These are phyloP conservation scores for Diaporthe velutina DNA, from an alignment of 2,329 filamentous ascomycete genomes.

Conservation along the genomic window DNA sequence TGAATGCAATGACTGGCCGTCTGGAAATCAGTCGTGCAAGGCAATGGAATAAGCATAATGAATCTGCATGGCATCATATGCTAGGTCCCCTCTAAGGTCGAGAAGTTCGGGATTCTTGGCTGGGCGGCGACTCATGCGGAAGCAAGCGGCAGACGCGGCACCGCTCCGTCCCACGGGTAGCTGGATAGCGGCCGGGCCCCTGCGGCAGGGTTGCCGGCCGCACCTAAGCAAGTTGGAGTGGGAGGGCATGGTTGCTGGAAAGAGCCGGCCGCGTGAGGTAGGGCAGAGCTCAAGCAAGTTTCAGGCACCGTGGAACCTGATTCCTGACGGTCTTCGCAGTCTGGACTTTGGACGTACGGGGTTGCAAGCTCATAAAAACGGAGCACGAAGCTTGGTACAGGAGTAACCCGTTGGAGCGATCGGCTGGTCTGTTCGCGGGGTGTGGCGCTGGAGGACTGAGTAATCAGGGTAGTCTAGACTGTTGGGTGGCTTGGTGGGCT, in stretches of 20 bases:
- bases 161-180: neutral
- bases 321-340: neutral
- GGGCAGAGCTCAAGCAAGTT: neutral
- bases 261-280: too few species aligned
- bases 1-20: neutral
- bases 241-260: neutral
- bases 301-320: neutral
- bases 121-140: neutral
- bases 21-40: too few species aligned
- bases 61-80: neutral
- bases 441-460: neutral
- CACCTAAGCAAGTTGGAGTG: neutral
- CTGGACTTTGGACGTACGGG: neutral
- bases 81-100: neutral
- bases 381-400: neutral
- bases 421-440: neutral
- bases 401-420: neutral
- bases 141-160: neutral
- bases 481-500: conserved; percentile 21
- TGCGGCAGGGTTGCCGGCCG: neutral
- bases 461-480: neutral
- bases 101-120: neutral
- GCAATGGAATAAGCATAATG: too few species aligned
- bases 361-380: neutral
- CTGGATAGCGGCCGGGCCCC: neutral